Evolutionary conservation across 1,139 yeast genomes (phyloP), one percentile per base, ranked within the genome.

Genomic region (Saccharomycopsis phalli): DNA sequence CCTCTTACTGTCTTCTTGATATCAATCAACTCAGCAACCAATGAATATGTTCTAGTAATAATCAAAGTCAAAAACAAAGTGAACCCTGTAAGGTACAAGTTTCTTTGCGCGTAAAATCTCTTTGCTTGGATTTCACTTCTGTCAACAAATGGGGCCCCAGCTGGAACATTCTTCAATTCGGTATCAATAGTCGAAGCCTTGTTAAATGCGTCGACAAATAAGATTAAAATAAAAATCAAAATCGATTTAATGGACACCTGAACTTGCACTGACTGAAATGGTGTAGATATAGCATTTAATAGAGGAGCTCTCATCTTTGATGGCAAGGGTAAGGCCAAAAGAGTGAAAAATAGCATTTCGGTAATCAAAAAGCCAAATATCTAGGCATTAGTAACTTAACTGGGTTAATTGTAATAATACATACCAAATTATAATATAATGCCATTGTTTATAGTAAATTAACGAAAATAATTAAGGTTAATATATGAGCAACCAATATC

Each of bases 51-150:
- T 63, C 96, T 74, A 54, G 81, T 78, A 52, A 88, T 75, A 45
- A 87, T 81, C 55, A 87, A 69, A 1, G 95, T 83, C 56, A 91
- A 68, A 60, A 93, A 93, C 59, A 93, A 70, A 2, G 97, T 87
- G 63, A 88, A 87, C 1, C 99, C 99, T 53, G 96, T 86, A 46
- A 93, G 71, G 56, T 93, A 93, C 82, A 88, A 79, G 67, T 93
- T 93, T 65, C 99, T 77, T 66, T 93, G 98, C 17, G 96, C 86
- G 56, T 88, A 87, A 62, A 93, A 93, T 56, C 88, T 73, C 61
- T 96, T 76, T 18, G 96, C 88, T 59, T 81, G 93, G 47, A 81
- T 68, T 53, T 86, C 95, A 6, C 86, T 65, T 44, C 94, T 69
- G 52, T 82, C 88, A 49, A 53, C 42, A 7, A 46, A 36, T 4